Evolutionary conservation across 352 stramenopile species (phyloP).

Genomic region (Globisporangium barbulae): DNA sequence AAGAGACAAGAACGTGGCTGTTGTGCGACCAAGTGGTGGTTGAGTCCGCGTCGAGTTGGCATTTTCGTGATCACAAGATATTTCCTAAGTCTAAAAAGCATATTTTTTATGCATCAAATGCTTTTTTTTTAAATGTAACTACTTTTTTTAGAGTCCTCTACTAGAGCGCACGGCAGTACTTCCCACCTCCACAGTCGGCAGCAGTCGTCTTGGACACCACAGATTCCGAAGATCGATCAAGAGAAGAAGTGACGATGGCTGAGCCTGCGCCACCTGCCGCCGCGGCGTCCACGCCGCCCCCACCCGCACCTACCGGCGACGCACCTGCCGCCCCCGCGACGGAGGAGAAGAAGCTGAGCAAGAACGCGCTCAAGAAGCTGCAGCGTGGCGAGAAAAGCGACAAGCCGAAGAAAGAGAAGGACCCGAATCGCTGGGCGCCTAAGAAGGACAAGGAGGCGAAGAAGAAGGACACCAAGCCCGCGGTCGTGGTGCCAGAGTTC

Average conservation of each 20-base stretch:
- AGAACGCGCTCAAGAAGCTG: slow-evolving; percentile 96
- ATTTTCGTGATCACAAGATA: neutral
- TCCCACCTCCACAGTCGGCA: neutral
- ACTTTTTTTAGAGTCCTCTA: neutral
- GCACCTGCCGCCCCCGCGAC: slow-evolving; percentile 6
- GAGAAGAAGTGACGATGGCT: slow-evolving; percentile 13
- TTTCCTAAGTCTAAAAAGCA: neutral
- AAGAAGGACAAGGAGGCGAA: slow-evolving; percentile 87
- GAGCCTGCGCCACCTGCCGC: slow-evolving; percentile 2
- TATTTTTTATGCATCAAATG: neutral
- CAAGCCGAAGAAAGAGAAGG: slow-evolving; percentile 95
- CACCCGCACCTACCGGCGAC: slow-evolving; percentile 12
- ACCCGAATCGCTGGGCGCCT: slow-evolving; percentile 88
- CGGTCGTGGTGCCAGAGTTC: slow-evolving; percentile 47
- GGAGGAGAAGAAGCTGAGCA: slow-evolving; percentile 86
- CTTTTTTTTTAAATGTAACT: neutral
- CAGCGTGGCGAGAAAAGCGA: slow-evolving; percentile 79
- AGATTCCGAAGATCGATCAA: slow-evolving; percentile 7
- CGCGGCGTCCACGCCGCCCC: slow-evolving; percentile 6
- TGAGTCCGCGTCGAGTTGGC: neutral
- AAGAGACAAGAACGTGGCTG: no score
- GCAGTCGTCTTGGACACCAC: neutral
- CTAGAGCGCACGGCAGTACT: neutral
- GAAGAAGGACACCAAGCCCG: slow-evolving; percentile 65
- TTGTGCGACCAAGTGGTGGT: no score